Conservation (phyloP, 75 land plant genomes). For the Adiantum capillusveneris region DNA sequence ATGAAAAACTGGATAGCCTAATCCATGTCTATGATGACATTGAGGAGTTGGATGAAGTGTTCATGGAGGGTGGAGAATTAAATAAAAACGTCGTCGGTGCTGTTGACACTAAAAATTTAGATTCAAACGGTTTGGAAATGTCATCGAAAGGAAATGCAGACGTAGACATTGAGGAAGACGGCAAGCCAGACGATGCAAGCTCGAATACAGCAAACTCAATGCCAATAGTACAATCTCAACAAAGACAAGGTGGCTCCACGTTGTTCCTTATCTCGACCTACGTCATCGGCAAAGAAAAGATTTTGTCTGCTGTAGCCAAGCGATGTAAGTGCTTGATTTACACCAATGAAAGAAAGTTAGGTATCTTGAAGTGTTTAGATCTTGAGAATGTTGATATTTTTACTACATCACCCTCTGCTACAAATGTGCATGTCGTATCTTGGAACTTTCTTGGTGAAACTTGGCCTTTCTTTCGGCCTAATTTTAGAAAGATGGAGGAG, state of each 20-base stretch:
- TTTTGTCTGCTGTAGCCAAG: constrained; percentile 60
- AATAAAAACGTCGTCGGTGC: background rate
- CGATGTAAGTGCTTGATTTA: constrained; percentile 42
- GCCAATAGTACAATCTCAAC: background rate
- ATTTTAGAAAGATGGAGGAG: constrained; percentile 85
- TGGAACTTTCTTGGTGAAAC: constrained; percentile 96
- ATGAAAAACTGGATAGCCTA: background rate
- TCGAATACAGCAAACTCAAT: background rate
- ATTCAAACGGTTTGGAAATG: background rate
- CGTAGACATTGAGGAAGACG: background rate
- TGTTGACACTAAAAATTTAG: background rate
- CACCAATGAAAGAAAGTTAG: constrained; percentile 62
- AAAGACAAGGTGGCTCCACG: background rate
- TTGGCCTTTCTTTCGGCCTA: constrained; percentile 93
- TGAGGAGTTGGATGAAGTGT: background rate
- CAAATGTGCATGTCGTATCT: constrained; percentile 77
- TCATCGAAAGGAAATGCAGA: background rate
- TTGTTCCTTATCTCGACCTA: constrained; percentile 87
- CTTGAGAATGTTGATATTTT: constrained; percentile 41
- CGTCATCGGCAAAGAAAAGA: constrained; percentile 87
- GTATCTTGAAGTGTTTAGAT: constrained; percentile 53
- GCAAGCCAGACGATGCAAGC: background rate
- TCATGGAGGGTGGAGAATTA: background rate
- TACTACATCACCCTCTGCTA: constrained; percentile 48
- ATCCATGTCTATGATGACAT: too few species aligned